A percentile compares a stretch with the other conserved stretches of the same genome.
phyloP scores from a whole-genome alignment of 2,329 filamentous ascomycete species.

The Trichoderma afroharzianum region DNA sequence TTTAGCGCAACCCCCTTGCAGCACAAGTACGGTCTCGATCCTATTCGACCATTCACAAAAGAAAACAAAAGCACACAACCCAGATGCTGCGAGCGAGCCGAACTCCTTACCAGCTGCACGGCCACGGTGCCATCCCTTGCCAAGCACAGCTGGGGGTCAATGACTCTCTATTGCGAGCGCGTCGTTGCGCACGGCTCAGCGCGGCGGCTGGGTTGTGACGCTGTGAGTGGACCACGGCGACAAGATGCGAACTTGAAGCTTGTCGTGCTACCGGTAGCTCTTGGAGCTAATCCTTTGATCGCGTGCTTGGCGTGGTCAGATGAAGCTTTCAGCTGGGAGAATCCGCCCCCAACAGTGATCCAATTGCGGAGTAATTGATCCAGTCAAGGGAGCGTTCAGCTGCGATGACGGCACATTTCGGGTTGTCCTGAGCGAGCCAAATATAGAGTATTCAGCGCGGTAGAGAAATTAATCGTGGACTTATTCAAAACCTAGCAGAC shows the following conservation, averaged over 20 bases:
- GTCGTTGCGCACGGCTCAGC: background rate
- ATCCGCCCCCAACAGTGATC: background rate
- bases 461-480: background rate
- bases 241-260: background rate
- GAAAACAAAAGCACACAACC: background rate
- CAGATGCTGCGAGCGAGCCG: background rate
- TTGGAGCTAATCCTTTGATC: background rate
- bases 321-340: constrained; percentile 1
- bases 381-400: background rate
- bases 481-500: background rate
- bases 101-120: background rate
- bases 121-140: background rate
- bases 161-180: background rate
- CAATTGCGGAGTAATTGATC: background rate
- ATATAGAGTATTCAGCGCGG: background rate
- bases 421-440: background rate
- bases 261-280: background rate
- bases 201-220: background rate
- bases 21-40: background rate
- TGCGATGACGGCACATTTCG: background rate
- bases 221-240: background rate
- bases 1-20: background rate
- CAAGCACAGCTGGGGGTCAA: background rate
- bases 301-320: constrained; percentile 1
- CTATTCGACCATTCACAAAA: background rate